Evolutionary conservation across 2,329 filamentous ascomycete species (phyloP), one percentile per base, ranked within the genome.

Genomic region (Trichoderma hamatum): DNA sequence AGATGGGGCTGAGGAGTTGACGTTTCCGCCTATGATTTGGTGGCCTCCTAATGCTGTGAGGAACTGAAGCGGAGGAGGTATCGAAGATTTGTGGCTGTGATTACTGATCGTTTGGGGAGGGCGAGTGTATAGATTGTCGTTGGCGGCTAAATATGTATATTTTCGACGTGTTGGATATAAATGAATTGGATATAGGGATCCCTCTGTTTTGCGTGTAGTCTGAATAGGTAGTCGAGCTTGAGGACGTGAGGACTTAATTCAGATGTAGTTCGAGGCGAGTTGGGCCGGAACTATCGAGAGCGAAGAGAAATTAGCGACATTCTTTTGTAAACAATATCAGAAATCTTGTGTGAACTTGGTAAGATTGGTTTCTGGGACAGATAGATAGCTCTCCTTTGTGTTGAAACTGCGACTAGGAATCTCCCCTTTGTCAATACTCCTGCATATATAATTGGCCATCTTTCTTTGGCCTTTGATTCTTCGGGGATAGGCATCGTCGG

Each of bases 11-110:
- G 28, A 59, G 21, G 16, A 51, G 28, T 7, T 69, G 43, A 26
- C 26, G 49, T 69, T 56, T 54, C 66, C 69, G 28, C 65, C 69
- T 14, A 69, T 69, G 69, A 46, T 70, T 46, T 70, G 69, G 69
- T 69, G 65, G 65, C 65, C 67, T 21, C 58, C 34, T 36, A 26
- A 49, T 49, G 58, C 26, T 43, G 7, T 13, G 39, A 66, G 21
- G 28, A 39, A 51, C 6, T 65, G 34, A 43, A 11, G 28, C 2
- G 39, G 32, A 19, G 4, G 21, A 7, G n/a, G 11, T 9, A 43
- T 32, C 32, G 39, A 3, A 14, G 4, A 13, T 3, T 3, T 24
- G 21, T 49, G 46, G n/a, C n/a, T 5, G 11, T 24, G n/a, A 6
- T 49, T 13, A 14, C 0, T 39, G 30, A 30, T 36, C 13, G 9